These are phyloP conservation scores for Scutellaria barbata DNA, from an alignment of 257 asterid species.

Conservation along the genomic window DNA sequence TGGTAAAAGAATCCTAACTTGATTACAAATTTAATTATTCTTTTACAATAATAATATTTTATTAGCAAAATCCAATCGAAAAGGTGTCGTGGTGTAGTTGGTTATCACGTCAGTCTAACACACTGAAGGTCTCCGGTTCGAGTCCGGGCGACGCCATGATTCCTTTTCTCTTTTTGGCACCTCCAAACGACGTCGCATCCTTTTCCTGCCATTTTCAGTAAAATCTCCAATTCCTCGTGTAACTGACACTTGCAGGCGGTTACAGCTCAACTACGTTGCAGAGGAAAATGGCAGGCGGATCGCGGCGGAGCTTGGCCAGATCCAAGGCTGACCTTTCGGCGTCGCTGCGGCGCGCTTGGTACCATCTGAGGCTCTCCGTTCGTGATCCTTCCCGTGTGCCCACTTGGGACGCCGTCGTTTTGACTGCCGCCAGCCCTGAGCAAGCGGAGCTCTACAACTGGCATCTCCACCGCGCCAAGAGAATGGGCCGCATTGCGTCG, in stretches of 20 bases:
- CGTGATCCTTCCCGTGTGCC: constrained; percentile 78
- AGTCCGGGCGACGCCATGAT: constrained; percentile 62
- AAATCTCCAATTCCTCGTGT: background rate
- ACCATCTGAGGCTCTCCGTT: constrained; percentile 78
- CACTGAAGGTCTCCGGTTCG: constrained; percentile 95
- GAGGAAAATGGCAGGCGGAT: constrained; percentile 36
- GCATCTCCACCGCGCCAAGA: constrained; percentile 89
- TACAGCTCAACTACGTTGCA: background rate
- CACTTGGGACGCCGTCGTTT: constrained; percentile 90
- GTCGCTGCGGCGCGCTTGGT: constrained; percentile 81
- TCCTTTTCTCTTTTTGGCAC: background rate
- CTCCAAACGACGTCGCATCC: background rate
- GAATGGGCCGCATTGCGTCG: constrained; percentile 80
- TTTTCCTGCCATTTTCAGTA: background rate
- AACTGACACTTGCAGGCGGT: background rate
- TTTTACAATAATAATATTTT: too few species aligned
- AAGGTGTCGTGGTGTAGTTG: constrained; percentile 96
- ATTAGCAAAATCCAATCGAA: background rate
- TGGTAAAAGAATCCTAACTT: too few species aligned
- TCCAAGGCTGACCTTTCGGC: constrained; percentile 59
- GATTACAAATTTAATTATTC: too few species aligned
- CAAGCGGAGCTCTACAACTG: constrained; percentile 86
- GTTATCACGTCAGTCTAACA: constrained; percentile 98
- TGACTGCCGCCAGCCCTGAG: constrained; percentile 98
- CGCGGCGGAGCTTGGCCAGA: constrained; percentile 40